Evolutionary conservation across 1,139 yeast species (phyloP).

Genomic region (Zygoascus hellenicus): DNA sequence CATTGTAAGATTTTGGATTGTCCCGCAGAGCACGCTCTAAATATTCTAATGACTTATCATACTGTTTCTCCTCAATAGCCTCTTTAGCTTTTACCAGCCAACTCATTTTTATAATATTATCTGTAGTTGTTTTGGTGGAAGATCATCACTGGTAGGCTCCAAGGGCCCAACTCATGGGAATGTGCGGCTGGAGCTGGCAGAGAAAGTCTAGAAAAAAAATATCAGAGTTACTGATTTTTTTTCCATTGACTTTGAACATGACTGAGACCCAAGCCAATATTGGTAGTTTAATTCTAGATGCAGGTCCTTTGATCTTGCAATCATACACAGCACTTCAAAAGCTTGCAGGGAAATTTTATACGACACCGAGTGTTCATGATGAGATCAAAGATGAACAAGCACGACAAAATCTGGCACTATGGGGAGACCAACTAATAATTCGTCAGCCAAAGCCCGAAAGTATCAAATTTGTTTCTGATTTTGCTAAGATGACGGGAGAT

Average conservation of each 20-base stretch:
- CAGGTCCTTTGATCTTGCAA: conserved; percentile 89
- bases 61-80: conserved; percentile 24
- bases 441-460: conserved; percentile 71
- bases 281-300: conserved; percentile 70
- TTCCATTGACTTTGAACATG: not conserved
- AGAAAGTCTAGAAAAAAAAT: too few relatives aligned
- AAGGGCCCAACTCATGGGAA: too few relatives aligned
- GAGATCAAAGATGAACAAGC: conserved; percentile 87
- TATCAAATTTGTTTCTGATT: conserved; percentile 60
- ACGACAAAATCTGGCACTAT: conserved; percentile 64
- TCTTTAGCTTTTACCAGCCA: conserved; percentile 6
- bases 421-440: conserved; percentile 53
- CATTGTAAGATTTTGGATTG: conserved; percentile 43
- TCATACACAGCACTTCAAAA: conserved; percentile 69
- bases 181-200: too few relatives aligned
- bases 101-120: not conserved
- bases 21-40: conserved; percentile 34
- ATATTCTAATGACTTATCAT: conserved; percentile 35
- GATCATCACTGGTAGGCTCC: too few relatives aligned
- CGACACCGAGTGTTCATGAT: conserved; percentile 85
- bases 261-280: conserved; percentile 9
- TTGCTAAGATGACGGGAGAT: conserved; percentile 90
- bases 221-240: too few relatives aligned
- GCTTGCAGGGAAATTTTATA: conserved; percentile 63
- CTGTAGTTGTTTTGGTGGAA: too few relatives aligned